Conservation (phyloP, 1,284 basidiomycete species). For the Malassezia dermatis region DNA sequence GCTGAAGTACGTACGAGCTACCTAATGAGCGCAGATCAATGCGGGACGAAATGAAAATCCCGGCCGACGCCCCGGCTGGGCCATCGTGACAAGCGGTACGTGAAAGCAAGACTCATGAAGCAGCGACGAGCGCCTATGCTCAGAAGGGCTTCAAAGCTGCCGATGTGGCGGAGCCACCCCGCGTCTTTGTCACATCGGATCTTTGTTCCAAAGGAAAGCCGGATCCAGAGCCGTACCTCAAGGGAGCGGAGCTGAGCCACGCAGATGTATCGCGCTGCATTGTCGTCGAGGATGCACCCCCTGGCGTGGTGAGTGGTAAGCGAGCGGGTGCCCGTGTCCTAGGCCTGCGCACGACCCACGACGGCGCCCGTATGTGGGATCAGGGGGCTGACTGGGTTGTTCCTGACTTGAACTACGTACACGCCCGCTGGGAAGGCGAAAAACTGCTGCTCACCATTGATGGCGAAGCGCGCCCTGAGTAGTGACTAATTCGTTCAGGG, state of each 20-base stretch:
- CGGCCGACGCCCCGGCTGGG: constrained; percentile 34
- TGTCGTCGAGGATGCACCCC: constrained; percentile 46
- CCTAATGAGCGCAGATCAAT: background rate
- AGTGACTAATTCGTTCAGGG: too few species aligned
- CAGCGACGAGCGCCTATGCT: constrained; percentile 42
- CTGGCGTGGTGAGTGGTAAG: constrained; percentile 37
- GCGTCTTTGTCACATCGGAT: constrained; percentile 40
- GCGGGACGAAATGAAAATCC: constrained; percentile 4
- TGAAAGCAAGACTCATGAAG: background rate
- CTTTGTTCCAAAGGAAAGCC: constrained; percentile 38
- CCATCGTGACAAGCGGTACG: constrained; percentile 36
- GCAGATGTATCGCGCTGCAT: constrained; percentile 31
- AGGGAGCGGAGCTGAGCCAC: constrained; percentile 28
- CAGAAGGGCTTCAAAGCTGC: constrained; percentile 30
- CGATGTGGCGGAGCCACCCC: constrained; percentile 21
- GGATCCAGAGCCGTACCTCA: constrained; percentile 41
- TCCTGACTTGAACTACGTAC: constrained; percentile 34
- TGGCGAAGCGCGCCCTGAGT: background rate
- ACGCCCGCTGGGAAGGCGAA: constrained; percentile 30
- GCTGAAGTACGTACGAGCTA: constrained; percentile 14
- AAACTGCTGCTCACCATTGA: constrained; percentile 11
- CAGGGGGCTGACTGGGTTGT: constrained; percentile 39
- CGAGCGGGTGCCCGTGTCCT: constrained; percentile 36
- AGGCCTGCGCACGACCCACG: constrained; percentile 40
- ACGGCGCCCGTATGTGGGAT: constrained; percentile 31